Base-by-base conservation (phyloP, 352 stramenopile species). In the Phytophthora crassamura region DNA sequence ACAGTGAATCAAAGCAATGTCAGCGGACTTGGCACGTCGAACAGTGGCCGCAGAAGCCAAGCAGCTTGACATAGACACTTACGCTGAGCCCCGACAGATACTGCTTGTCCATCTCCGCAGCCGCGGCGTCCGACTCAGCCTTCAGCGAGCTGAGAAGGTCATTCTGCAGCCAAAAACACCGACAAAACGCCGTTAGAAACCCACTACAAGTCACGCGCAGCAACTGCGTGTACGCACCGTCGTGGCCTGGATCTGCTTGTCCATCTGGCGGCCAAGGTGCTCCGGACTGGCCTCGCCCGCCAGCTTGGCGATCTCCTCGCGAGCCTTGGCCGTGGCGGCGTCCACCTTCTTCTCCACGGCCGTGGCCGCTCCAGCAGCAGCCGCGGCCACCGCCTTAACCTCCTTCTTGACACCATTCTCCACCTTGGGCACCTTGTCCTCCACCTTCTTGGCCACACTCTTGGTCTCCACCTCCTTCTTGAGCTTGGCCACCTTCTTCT, bases 1-100 rank as follows among this genome's bases (percentile, higher is more conserved):
- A 65, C 22, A 28, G 22, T 36, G 7, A 53, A 36, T 33, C 32
- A 56, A 38, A 57, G 35, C 38, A 30, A 43, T 30, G 62, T n/a
- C 8, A 32, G 33, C 22, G 22, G 22, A 28, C 22, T n/a, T n/a
- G 15, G 36, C 2, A 53, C 14, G 0, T n/a, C n/a, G n/a, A n/a
- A n/a, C n/a, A n/a, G n/a, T n/a, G n/a, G n/a, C n/a, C n/a, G n/a
- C n/a, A n/a, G 16, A 25, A 48, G 43, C 6, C 22, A 48, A 42
- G 7, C 20, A 28, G n/a, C 40, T 18, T 42, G 25, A 33, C 18
- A 33, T 38, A 25, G 50, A 47, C 10, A 72, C 76, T 7, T 68
- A 93, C 81, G 32, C 91, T 72, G 34, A 92, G 72, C 9, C 76
- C 82, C n/a, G 74, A 77, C 20, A 94, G 69, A 32, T 93, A 93